Evolutionary conservation across 1,139 yeast genomes (phyloP).

Genomic region (Candida labiduridarum): DNA sequence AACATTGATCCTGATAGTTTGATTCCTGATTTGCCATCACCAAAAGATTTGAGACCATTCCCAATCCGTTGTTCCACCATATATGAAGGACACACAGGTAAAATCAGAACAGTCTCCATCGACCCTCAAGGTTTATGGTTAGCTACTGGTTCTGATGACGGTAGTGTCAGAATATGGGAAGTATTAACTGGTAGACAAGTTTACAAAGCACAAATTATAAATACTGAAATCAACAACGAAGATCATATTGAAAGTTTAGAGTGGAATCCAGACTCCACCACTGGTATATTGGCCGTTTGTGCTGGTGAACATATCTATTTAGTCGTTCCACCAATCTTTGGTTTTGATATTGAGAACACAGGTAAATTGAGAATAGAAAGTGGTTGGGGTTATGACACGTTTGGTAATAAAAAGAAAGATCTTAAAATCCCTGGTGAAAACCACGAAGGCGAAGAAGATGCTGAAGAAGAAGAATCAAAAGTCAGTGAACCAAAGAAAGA

Average conservation of each 20-base stretch:
- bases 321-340: constrained; percentile 88
- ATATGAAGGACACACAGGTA: constrained; percentile 81
- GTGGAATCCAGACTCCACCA: constrained; percentile 83
- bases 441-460: constrained; percentile 27
- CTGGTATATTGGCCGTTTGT: constrained; percentile 80
- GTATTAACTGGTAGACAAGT: constrained; percentile 93
- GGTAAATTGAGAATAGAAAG: constrained; percentile 80
- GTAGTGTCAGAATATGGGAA: constrained; percentile 96
- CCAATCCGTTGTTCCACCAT: constrained; percentile 89
- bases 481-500: constrained; percentile 51
- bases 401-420: constrained; percentile 56
- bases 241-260: constrained; percentile 82
- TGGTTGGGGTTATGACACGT: constrained; percentile 91
- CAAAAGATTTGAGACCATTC: constrained; percentile 96
- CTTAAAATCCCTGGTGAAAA: constrained; percentile 47
- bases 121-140: constrained; percentile 93
- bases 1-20: constrained; percentile 95
- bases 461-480: constrained; percentile 36
- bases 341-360: constrained; percentile 80
- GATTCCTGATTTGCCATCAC: constrained; percentile 95
- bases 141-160: constrained; percentile 98
- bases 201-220: constrained; percentile 60
- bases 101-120: constrained; percentile 77
- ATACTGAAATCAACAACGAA: constrained; percentile 52
- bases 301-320: constrained; percentile 82